These are phyloP conservation scores for Eutypa lata DNA, from an alignment of 2,329 filamentous ascomycete genomes.

Conservation along the genomic window DNA sequence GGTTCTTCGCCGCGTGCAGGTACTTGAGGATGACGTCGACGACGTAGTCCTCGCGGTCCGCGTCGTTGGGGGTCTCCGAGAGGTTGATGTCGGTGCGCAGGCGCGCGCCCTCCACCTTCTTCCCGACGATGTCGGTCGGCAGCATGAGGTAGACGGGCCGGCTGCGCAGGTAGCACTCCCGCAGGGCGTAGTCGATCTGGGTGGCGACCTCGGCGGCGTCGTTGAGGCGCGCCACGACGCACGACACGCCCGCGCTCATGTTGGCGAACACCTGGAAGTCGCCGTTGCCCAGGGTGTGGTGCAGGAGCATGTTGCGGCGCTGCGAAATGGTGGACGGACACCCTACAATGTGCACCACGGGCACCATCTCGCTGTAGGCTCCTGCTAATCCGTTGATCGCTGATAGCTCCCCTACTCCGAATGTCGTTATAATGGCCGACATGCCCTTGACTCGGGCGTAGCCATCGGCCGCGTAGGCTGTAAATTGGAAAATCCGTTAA, in stretches of 20 bases:
- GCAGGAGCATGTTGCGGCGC: constrained; percentile 46
- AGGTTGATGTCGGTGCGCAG: constrained; percentile 71
- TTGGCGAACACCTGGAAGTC: constrained; percentile 80
- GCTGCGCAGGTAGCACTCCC: constrained; percentile 69
- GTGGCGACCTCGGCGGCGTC: constrained; percentile 66
- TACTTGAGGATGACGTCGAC: constrained; percentile 74
- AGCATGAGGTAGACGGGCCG: constrained; percentile 82
- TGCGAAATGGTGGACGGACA: constrained; percentile 46
- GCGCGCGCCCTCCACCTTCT: constrained; percentile 71
- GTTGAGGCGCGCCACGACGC: constrained; percentile 67
- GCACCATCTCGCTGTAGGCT: constrained; percentile 70
- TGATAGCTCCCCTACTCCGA: constrained; percentile 72
- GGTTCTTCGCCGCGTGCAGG: constrained; percentile 68
- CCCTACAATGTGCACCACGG: constrained; percentile 60
- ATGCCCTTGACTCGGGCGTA: constrained; percentile 73
- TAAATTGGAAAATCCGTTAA: constrained; percentile 9
- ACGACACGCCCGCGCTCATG: constrained; percentile 72
- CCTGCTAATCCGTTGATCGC: constrained; percentile 72
- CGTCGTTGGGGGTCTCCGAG: constrained; percentile 60
- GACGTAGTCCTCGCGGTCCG: constrained; percentile 75
- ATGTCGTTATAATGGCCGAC: constrained; percentile 69
- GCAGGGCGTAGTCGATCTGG: constrained; percentile 75
- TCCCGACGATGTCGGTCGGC: constrained; percentile 75
- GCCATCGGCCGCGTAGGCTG: constrained; percentile 76
- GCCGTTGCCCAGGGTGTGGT: constrained; percentile 73